Evolutionary conservation across 192 early-diverging fungal genomes (phyloP).

Genomic region (Backusella parvicylindrica): DNA sequence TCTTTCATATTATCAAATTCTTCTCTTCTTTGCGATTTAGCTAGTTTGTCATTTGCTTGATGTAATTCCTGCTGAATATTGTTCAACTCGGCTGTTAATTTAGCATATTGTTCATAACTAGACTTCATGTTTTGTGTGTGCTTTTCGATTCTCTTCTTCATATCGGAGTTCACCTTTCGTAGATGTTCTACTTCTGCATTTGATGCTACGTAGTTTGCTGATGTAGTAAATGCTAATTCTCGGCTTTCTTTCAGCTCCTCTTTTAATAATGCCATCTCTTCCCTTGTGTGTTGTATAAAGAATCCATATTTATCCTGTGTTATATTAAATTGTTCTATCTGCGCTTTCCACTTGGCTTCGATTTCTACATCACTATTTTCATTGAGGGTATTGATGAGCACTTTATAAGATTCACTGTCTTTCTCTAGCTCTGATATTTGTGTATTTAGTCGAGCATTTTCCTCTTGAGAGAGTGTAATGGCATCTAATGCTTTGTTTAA

Average conservation of each 20-base stretch:
- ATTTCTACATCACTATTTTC: background rate
- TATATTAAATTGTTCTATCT: background rate
- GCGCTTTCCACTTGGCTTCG: background rate
- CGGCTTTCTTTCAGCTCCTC: background rate
- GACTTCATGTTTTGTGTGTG: background rate
- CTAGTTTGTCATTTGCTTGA: background rate
- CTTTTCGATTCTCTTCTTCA: background rate
- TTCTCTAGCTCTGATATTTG: background rate
- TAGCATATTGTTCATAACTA: background rate
- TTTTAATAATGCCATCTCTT: background rate
- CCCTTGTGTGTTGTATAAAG: background rate
- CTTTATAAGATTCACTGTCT: background rate
- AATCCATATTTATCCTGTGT: background rate
- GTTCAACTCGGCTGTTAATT: background rate
- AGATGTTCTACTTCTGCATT: background rate
- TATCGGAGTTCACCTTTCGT: background rate
- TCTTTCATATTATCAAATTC: background rate
- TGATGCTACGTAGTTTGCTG: background rate
- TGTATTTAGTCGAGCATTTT: background rate
- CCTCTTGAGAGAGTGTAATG: background rate
- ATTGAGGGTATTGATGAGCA: background rate
- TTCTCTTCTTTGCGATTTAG: background rate
- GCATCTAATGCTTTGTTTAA: background rate
- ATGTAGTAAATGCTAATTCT: background rate
- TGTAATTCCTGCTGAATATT: background rate